Conservation (phyloP, 345 rosid species). For the Mercurialis annua region DNA sequence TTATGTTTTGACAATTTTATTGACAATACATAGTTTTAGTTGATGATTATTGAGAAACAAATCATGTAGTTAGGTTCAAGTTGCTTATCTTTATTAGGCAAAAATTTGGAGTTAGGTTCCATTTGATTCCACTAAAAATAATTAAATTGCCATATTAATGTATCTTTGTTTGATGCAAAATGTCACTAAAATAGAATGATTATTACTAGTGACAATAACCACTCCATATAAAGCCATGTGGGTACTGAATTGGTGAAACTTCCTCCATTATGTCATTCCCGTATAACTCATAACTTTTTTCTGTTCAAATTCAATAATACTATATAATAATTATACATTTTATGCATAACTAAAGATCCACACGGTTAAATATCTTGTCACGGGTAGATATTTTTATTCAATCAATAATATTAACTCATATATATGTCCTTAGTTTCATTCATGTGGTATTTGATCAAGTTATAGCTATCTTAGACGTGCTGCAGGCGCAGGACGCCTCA, state of each 20-base stretch:
- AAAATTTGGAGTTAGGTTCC: slow-evolving; percentile 2
- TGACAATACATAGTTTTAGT: background rate
- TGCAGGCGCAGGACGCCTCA: too few species aligned
- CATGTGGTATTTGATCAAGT: too few species aligned
- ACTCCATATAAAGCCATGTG: slow-evolving; percentile 6
- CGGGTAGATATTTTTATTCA: too few species aligned
- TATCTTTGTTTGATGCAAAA: background rate
- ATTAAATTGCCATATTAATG: background rate
- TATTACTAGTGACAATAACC: slow-evolving; percentile 5
- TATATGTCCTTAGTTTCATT: too few species aligned
- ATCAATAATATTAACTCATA: too few species aligned
- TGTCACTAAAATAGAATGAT: background rate
- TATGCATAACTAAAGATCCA: too few species aligned
- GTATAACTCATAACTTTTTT: background rate
- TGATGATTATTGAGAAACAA: background rate
- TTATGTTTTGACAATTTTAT: background rate
- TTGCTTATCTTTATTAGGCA: slow-evolving; percentile 9
- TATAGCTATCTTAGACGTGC: too few species aligned
- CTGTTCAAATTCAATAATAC: background rate
- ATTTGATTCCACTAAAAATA: background rate
- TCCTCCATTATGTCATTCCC: background rate
- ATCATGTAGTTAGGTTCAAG: background rate
- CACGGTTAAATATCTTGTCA: too few species aligned
- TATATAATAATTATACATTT: too few species aligned
- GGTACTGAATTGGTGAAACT: slow-evolving; percentile 1